A percentile compares a stretch with the other conserved stretches of the same genome.
Evolutionary conservation across 176 grass and related monocot species (phyloP).

Genomic region (Neostapfia colusana): DNA sequence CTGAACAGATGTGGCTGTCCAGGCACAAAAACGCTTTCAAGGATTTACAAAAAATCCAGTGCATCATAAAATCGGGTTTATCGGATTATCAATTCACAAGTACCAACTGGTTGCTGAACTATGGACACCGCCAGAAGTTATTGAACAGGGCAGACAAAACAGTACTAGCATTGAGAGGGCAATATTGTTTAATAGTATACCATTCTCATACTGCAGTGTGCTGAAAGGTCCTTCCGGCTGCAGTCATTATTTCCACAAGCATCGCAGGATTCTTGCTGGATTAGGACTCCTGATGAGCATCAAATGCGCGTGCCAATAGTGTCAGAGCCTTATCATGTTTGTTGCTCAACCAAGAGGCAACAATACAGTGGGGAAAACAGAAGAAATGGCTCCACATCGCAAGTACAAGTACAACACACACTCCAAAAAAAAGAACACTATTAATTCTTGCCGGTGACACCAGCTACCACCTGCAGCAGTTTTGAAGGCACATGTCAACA

Average conservation of each 20-base stretch:
- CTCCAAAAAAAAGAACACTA: not conserved
- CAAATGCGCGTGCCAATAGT: not conserved
- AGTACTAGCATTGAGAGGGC: not conserved
- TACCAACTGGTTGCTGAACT: not conserved
- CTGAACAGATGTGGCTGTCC: not conserved
- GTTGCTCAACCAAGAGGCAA: not conserved
- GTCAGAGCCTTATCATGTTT: not conserved
- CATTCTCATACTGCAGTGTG: not conserved
- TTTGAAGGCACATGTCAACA: not conserved
- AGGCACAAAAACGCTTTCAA: not conserved
- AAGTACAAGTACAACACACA: not conserved
- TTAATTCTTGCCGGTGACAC: conserved; percentile 46
- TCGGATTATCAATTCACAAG: not conserved
- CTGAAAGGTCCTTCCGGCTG: not conserved
- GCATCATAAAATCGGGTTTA: rapidly evolving
- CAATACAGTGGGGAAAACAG: not conserved
- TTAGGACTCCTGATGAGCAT: conserved; percentile 14
- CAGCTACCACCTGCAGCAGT: conserved; percentile 57
- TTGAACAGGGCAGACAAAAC: not conserved
- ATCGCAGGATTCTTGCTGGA: not conserved
- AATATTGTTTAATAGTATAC: not conserved
- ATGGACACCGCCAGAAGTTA: not conserved
- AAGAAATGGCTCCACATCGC: conserved; percentile 3
- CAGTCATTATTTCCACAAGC: conserved; percentile 23
- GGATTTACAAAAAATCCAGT: not conserved